Evolutionary conservation across 108 stramenopile genomes (phyloP).

Genomic region (Stephanodiscus triporus): DNA sequence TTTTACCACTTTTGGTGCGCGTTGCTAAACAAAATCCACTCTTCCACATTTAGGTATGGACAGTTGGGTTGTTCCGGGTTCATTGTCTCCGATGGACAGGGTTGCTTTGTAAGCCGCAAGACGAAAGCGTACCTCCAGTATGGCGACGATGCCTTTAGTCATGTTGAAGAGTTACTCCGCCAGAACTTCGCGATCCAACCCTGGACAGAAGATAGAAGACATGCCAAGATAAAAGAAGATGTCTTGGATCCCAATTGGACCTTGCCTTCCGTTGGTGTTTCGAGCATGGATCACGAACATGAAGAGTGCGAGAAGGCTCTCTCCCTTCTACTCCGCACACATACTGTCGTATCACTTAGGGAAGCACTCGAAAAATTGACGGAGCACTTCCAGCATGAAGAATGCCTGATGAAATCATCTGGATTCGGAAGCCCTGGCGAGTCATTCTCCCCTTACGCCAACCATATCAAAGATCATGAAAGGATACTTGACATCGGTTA

Average conservation of each 20-base stretch:
- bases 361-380: slow-evolving; percentile 22
- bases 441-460: slow-evolving; percentile 30
- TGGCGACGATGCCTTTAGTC: slow-evolving; percentile 45
- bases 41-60: slow-evolving; percentile 25
- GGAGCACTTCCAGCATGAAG: slow-evolving; percentile 56
- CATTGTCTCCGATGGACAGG: slow-evolving; percentile 45
- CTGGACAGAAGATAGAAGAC: slow-evolving; percentile 6
- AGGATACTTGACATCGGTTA: slow-evolving; percentile 43
- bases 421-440: slow-evolving; percentile 34
- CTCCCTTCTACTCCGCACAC: slow-evolving; percentile 8
- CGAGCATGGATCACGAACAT: slow-evolving; percentile 56
- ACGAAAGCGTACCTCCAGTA: slow-evolving; percentile 52
- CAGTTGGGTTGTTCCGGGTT: slow-evolving; percentile 66
- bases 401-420: slow-evolving; percentile 36
- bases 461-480: slow-evolving; percentile 45
- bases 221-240: slow-evolving; percentile 4
- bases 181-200: slow-evolving; percentile 15
- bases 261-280: slow-evolving; percentile 49
- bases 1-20: neutral
- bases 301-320: slow-evolving; percentile 43
- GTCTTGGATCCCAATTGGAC: slow-evolving; percentile 13
- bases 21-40: neutral
- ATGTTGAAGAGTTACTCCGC: slow-evolving; percentile 46
- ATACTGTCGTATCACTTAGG: slow-evolving; percentile 19
- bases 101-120: slow-evolving; percentile 61